Evolutionary conservation across 768 basidiomycete genomes (phyloP).

Genomic region (Mycena rebaudengoi): DNA sequence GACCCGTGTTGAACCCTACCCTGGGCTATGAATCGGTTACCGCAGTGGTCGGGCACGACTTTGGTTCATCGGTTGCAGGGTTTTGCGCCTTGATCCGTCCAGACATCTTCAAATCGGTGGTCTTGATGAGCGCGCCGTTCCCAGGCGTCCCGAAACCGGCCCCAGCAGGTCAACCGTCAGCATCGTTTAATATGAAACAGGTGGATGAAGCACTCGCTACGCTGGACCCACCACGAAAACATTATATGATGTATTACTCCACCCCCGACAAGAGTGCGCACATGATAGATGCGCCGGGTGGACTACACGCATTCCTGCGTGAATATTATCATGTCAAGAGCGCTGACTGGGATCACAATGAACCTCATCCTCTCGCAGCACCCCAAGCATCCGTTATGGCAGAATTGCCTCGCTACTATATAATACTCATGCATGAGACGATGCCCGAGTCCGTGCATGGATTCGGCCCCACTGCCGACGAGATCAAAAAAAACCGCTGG

Average conservation of each 20-base stretch:
- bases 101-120: constrained; percentile 62
- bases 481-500: constrained; percentile 49
- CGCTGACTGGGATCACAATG: constrained; percentile 58
- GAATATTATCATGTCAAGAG: constrained; percentile 68
- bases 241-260: constrained; percentile 63
- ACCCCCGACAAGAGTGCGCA: constrained; percentile 55
- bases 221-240: constrained; percentile 62
- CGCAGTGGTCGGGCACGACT: constrained; percentile 69
- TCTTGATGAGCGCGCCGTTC: constrained; percentile 70
- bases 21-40: constrained; percentile 55
- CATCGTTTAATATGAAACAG: constrained; percentile 21
- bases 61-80: constrained; percentile 62
- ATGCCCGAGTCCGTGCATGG: constrained; percentile 59
- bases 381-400: constrained; percentile 45
- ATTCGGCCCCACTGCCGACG: constrained; percentile 41
- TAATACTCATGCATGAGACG: constrained; percentile 61
- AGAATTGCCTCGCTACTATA: constrained; percentile 64
- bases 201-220: constrained; percentile 41
- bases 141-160: constrained; percentile 47
- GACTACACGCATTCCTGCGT: constrained; percentile 57
- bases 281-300: constrained; percentile 51
- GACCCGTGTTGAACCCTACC: too few relatives aligned
- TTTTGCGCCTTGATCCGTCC: constrained; percentile 62
- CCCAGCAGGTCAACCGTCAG: background rate
- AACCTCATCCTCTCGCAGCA: constrained; percentile 46